phyloP scores from a whole-genome alignment of 164 flowering plant species.

The Piper betle region DNA sequence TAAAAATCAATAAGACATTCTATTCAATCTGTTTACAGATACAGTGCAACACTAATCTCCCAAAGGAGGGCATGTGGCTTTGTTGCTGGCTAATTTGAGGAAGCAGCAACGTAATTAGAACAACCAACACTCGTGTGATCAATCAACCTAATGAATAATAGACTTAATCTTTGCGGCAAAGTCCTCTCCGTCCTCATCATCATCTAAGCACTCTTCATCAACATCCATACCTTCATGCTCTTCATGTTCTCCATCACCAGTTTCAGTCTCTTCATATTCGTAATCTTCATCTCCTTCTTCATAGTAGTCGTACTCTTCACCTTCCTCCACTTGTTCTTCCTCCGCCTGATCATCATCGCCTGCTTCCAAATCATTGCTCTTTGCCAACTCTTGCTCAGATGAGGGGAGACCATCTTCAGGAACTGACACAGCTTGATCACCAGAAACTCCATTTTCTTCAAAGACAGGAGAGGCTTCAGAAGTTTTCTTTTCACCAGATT shows the following conservation, averaged over 20 bases:
- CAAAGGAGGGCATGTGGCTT: too few species aligned
- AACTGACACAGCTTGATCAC: constrained; percentile 10
- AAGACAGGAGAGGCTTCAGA: not conserved
- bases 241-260: not conserved
- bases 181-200: constrained; percentile 72
- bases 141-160: constrained; percentile 14
- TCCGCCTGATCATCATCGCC: constrained; percentile 33
- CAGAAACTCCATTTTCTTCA: constrained; percentile 1
- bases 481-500: constrained; percentile 2
- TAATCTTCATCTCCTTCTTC: constrained; percentile 36
- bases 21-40: too few species aligned
- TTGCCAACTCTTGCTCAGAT: constrained; percentile 10
- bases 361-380: not conserved
- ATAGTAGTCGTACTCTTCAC: constrained; percentile 43
- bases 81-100: too few species aligned
- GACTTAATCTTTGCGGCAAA: constrained; percentile 72
- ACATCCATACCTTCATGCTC: constrained; percentile 31
- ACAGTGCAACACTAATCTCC: too few species aligned
- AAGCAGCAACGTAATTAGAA: not conserved
- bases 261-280: constrained; percentile 22
- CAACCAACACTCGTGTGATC: not conserved
- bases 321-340: constrained; percentile 25
- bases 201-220: constrained; percentile 36
- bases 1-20: too few species aligned
- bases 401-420: constrained; percentile 16